Base-by-base conservation (phyloP, 371 early-diverging fungal species). In the Batkoa obscura region DNA sequence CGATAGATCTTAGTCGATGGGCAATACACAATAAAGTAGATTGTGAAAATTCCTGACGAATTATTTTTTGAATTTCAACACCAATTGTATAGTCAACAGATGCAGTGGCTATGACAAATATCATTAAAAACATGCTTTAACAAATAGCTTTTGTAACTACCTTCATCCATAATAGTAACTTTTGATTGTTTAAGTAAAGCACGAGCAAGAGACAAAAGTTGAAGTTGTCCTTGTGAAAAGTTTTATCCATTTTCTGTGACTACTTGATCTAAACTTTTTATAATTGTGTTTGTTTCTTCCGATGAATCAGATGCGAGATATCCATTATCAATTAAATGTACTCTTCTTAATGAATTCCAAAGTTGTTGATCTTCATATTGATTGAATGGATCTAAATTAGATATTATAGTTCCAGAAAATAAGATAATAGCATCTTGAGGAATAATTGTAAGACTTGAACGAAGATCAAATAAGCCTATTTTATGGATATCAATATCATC, bases 191-290 rank as follows among this genome's bases (percentile, higher is more conserved):
- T 67, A 8, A 89, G 68, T 41, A 88, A 63, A 3, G 88, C 86
- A 34, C 90, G 78, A 3, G 85, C 83, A 23, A 91, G 64, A 5
- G 83, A 74, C 42, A 92, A 72, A 57, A 89, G 64, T 64, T 91
- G 91, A 31, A 79, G 69, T 61, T 91, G 83, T 17, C 93, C 93
- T 38, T 85, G 76, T 17, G 79, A 79, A 57, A 85, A 72, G 62
- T 78, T 83, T 32, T 70, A 71, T 15, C 90, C 90, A 52, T 74
- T 75, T 56, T 80, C 80, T 33, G 64, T 72, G 55, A 82, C 75
- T 8, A 65, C 68, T 13, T 71, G 61, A 43, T 79, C 80, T 30
- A 83, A 64, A 8, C 60, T 64, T 45, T 47, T 58, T 34, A 50
- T 56, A 42, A 57, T 59, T 2, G 56, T 54, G 1, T 55, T 63